Evolutionary conservation across 805 yeast genomes (phyloP), one percentile per base, ranked within the genome.

Genomic region (Teunomyces barrocoloradensis): DNA sequence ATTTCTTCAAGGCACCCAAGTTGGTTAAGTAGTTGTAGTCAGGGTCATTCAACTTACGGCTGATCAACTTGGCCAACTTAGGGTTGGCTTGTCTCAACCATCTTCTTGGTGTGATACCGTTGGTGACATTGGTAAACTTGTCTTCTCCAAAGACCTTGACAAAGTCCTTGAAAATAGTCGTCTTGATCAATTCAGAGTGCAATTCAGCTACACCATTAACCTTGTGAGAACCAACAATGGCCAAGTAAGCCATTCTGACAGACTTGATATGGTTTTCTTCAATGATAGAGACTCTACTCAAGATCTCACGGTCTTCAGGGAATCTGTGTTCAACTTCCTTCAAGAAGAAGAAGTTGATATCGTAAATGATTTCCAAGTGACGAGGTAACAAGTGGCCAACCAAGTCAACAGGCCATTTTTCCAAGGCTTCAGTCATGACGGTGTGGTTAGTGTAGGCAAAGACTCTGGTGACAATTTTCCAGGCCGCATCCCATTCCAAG

Each of bases 1-100:
- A 73, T 44, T 73, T 75, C 65, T 87, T 86, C 63, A 90, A 77
- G 54, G 73, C 69, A 39, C 81, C 79, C 64, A 90, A 79, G 58
- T 87, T 80, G 54, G 81, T 80, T 65, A 90, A 73, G 64, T 73
- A 90, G 18, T 79, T 80, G 61, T 84, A 85, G 48, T 69, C 53
- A n/a, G 77, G 77, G 50, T 84, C 81, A 23, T 89, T 84, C 45
- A 89, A 74, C 56, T 82, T 82, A 44, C 81, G 77, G 37, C 87
- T 77, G 61, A 91, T 91, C 55, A 90, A 76, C n/a, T 69, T 72
- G 13, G 94, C 79, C 57, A 90, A 75, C 55, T 74, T 76, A 9
- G 97, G 97, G 67, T 90, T 91, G 43, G 97, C 96, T 71, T 90
- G 96, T 64, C 82, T 84, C 63, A 90, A 79, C 97, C 97, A 90